Evolutionary conservation across 1,284 basidiomycete species (phyloP).

Genomic region (Naganishia sp.): DNA sequence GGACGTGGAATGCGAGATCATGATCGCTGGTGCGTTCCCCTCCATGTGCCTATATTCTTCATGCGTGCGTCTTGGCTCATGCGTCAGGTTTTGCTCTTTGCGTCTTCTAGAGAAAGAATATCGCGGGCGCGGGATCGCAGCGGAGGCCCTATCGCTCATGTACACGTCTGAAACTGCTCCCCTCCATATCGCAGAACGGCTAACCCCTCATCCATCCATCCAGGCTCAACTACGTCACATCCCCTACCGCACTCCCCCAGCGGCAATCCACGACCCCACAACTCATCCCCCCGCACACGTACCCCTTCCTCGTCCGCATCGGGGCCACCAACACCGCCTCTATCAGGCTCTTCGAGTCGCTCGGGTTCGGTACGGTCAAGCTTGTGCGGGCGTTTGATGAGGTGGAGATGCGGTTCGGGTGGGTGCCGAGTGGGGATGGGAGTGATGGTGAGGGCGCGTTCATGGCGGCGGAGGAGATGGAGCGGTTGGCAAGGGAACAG

Average conservation of each 20-base stretch:
- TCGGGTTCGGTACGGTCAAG: conserved; percentile 67
- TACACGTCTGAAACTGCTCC: background rate
- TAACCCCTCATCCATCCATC: background rate
- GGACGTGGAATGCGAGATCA: conserved; percentile 71
- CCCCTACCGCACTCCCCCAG: conserved; percentile 16
- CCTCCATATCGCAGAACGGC: background rate
- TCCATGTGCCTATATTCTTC: no score
- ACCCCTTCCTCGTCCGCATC: conserved; percentile 61
- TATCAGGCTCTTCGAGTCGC: conserved; percentile 64
- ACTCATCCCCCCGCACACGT: conserved; percentile 18
- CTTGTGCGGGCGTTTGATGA: conserved; percentile 71
- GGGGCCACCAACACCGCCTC: conserved; percentile 60
- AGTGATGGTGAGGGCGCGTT: conserved; percentile 1
- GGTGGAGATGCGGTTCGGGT: conserved; percentile 64
- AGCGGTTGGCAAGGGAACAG: conserved; percentile 1
- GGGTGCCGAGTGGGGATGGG: conserved; percentile 24
- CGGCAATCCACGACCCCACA: conserved; percentile 33
- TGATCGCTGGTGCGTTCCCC: conserved; percentile 69
- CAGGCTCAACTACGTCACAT: conserved; percentile 30
- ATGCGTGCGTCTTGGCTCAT: no score
- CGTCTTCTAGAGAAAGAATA: conserved; percentile 28
- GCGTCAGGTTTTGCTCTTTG: conserved; percentile 12
- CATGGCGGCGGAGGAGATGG: conserved; percentile 5
- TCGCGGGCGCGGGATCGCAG: conserved; percentile 61
- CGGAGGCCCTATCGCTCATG: conserved; percentile 44